Conservation (phyloP, 1,284 basidiomycete genomes). For the Spongispora temasekensis region DNA sequence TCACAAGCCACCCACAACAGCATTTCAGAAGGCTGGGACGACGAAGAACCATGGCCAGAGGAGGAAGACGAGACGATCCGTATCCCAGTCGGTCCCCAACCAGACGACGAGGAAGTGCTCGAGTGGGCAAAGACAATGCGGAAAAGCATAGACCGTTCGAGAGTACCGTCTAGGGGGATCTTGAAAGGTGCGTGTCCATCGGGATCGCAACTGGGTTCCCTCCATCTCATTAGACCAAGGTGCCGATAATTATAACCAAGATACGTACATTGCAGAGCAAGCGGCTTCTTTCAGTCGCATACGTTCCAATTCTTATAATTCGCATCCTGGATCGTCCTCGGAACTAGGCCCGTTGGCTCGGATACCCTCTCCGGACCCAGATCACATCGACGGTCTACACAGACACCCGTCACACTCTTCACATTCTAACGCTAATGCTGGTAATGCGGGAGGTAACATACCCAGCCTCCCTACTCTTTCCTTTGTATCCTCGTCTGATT, state of each 20-base stretch:
- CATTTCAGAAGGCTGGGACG: conserved; percentile 66
- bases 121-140: conserved; percentile 75
- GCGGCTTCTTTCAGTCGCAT: conserved; percentile 48
- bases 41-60: conserved; percentile 64
- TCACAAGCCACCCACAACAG: conserved; percentile 34
- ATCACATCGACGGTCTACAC: conserved; percentile 83
- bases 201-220: background rate
- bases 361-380: conserved; percentile 79
- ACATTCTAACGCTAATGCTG: conserved; percentile 29
- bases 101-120: conserved; percentile 60
- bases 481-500: conserved; percentile 28
- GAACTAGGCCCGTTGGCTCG: conserved; percentile 75
- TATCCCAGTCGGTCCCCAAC: conserved; percentile 33
- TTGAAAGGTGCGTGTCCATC: conserved; percentile 72
- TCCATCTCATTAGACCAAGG: no score
- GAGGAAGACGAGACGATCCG: conserved; percentile 80
- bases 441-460: conserved; percentile 39
- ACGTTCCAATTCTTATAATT: conserved; percentile 82
- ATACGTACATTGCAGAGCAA: conserved; percentile 47
- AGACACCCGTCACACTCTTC: conserved; percentile 58
- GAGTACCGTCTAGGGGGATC: conserved; percentile 79
- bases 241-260: conserved; percentile 64
- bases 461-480: conserved; percentile 22
- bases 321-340: conserved; percentile 47
- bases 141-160: conserved; percentile 63